Evolutionary conservation across 305 asterid species (phyloP).

Genomic region (Fraxinus floribunda): DNA sequence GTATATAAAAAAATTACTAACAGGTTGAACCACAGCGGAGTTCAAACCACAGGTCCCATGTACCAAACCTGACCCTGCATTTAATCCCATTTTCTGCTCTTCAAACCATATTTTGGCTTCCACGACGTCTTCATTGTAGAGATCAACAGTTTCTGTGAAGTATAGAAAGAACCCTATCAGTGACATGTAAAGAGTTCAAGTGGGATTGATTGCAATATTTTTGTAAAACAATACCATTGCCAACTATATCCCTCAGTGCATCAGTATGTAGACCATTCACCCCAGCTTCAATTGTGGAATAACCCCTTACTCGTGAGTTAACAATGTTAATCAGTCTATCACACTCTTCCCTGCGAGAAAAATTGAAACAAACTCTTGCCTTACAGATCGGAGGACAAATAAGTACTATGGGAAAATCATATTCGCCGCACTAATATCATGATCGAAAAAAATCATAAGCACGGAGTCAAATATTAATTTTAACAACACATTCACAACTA

Average conservation of each 20-base stretch:
- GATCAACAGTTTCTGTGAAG: slow-evolving; percentile 46
- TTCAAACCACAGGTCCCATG: slow-evolving; percentile 30
- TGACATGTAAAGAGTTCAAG: not conserved
- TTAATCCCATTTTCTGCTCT: slow-evolving; percentile 51
- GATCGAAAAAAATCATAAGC: not conserved
- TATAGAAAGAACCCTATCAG: slow-evolving; percentile 18
- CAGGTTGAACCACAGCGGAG: slow-evolving; percentile 33
- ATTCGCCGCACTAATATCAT: not conserved
- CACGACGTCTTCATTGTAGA: slow-evolving; percentile 46
- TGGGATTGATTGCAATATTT: slow-evolving; percentile 2
- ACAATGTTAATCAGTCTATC: slow-evolving; percentile 54
- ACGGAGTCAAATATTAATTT: not conserved
- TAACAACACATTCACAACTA: not conserved
- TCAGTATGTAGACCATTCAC: slow-evolving; percentile 32
- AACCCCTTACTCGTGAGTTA: slow-evolving; percentile 56
- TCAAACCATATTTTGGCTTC: slow-evolving; percentile 74
- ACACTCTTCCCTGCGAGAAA: slow-evolving; percentile 60
- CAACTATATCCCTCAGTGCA: slow-evolving; percentile 26
- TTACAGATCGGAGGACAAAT: slow-evolving; percentile 1
- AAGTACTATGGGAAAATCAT: slow-evolving; percentile 15
- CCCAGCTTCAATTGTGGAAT: slow-evolving; percentile 36
- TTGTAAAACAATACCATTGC: slow-evolving; percentile 37
- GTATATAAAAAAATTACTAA: slow-evolving; percentile 25
- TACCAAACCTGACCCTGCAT: slow-evolving; percentile 42
- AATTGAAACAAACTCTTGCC: slow-evolving; percentile 10